phyloP scores from a whole-genome alignment of 1,139 yeast genomes.

The Meyerozyma carpophila region DNA sequence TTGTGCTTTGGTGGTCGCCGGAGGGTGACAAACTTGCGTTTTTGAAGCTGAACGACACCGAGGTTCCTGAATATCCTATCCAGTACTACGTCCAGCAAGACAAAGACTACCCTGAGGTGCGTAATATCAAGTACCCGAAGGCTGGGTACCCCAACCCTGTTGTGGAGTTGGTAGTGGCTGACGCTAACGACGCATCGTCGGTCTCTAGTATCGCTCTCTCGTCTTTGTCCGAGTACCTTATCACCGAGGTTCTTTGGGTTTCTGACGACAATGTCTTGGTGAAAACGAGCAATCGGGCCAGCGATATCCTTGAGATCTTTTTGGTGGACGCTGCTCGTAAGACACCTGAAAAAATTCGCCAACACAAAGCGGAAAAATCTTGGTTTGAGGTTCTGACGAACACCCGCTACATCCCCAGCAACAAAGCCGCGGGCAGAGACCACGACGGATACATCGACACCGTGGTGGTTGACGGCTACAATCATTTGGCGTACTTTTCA shows the following conservation, averaged over 20 bases:
- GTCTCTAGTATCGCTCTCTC: neutral
- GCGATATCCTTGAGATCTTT: constrained; percentile 37
- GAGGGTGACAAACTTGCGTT: constrained; percentile 42
- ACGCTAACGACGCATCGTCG: constrained; percentile 11
- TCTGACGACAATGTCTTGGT: constrained; percentile 28
- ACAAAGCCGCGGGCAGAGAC: constrained; percentile 34
- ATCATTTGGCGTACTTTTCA: constrained; percentile 52
- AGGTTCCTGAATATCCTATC: constrained; percentile 47
- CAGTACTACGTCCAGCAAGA: constrained; percentile 50
- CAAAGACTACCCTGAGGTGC: constrained; percentile 37
- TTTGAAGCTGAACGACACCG: constrained; percentile 46
- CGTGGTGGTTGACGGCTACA: constrained; percentile 47
- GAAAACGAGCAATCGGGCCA: constrained; percentile 40
- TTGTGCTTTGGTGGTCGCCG: constrained; percentile 59
- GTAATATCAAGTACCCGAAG: constrained; percentile 40
- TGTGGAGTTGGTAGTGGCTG: constrained; percentile 35
- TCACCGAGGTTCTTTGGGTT: constrained; percentile 44
- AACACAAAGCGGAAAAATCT: constrained; percentile 34
- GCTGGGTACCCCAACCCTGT: constrained; percentile 42
- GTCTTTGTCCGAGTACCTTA: constrained; percentile 3
- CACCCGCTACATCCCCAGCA: constrained; percentile 64
- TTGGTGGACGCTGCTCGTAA: constrained; percentile 28
- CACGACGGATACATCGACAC: constrained; percentile 53
- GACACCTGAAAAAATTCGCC: constrained; percentile 29
- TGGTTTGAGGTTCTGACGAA: constrained; percentile 82